Percentiles rank a stretch among this genome's conserved stretches.
These are phyloP conservation scores for Prunus dulcis DNA, from an alignment of 306 rosid genomes.

Conservation along the genomic window DNA sequence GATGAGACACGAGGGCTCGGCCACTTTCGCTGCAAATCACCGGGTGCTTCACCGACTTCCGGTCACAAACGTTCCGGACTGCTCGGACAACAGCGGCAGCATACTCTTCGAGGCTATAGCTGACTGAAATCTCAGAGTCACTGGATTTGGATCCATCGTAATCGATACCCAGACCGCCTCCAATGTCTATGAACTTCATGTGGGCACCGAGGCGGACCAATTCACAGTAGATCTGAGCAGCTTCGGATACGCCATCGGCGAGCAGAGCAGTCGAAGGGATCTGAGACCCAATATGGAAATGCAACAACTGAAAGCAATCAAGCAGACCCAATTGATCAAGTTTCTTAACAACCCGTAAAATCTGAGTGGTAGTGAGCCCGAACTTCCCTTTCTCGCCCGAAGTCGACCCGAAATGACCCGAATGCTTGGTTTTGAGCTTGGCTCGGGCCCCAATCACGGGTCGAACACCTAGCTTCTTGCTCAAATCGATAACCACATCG, in stretches of 20 bases:
- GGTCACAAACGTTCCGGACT: slow-evolving; percentile 51
- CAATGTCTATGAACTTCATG: slow-evolving; percentile 75
- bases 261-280: slow-evolving; percentile 71
- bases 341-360: slow-evolving; percentile 62
- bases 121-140: slow-evolving; percentile 70
- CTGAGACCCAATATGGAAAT: slow-evolving; percentile 89
- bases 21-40: slow-evolving; percentile 81
- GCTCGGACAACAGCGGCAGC: slow-evolving; percentile 74
- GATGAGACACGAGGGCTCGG: slow-evolving; percentile 82
- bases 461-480: slow-evolving; percentile 58
- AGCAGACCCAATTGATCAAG: slow-evolving; percentile 66
- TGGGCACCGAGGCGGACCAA: slow-evolving; percentile 78
- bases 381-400: slow-evolving; percentile 95
- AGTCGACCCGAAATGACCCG: slow-evolving; percentile 80
- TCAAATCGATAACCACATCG: slow-evolving; percentile 59
- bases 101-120: slow-evolving; percentile 66
- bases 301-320: slow-evolving; percentile 77
- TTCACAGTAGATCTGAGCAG: slow-evolving; percentile 90
- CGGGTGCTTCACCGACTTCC: slow-evolving; percentile 64
- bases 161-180: slow-evolving; percentile 90
- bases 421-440: slow-evolving; percentile 77
- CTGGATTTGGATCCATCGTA: slow-evolving; percentile 77
- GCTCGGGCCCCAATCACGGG: slow-evolving; percentile 85
- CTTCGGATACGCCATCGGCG: slow-evolving; percentile 71
- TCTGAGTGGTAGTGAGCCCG: slow-evolving; percentile 72